phyloP scores from a whole-genome alignment of 352 stramenopile genomes.

The Hyaloperonospora arabidopsidis region DNA sequence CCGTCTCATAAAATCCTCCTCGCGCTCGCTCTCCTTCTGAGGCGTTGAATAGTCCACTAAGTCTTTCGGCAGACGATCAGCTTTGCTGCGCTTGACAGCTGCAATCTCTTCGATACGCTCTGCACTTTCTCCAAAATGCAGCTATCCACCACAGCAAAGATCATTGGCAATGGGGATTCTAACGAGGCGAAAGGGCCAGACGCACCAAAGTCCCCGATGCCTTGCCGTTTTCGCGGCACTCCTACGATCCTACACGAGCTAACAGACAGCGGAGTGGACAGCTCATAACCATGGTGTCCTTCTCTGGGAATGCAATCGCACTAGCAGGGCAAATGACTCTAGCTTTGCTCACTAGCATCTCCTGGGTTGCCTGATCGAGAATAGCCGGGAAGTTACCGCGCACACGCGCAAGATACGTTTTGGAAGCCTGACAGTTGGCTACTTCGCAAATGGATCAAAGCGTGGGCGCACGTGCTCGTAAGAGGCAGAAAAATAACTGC shows the following conservation, averaged over 20 bases:
- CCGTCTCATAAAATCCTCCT: slow-evolving; percentile 69
- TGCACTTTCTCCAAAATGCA: slow-evolving; percentile 83
- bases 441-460: neutral
- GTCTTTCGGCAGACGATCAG: slow-evolving; percentile 30
- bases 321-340: slow-evolving; percentile 41
- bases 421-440: slow-evolving; percentile 83
- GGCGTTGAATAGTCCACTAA: slow-evolving; percentile 48
- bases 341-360: slow-evolving; percentile 33
- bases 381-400: slow-evolving; percentile 75
- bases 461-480: neutral
- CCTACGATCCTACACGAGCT: slow-evolving; percentile 74
- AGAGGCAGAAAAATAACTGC: neutral
- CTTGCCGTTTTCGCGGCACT: slow-evolving; percentile 79
- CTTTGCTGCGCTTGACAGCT: slow-evolving; percentile 33
- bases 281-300: slow-evolving; percentile 55
- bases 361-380: slow-evolving; percentile 32
- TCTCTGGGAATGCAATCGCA: slow-evolving; percentile 45
- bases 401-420: slow-evolving; percentile 93
- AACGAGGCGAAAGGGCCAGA: slow-evolving; percentile 82
- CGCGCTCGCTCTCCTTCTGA: slow-evolving; percentile 45
- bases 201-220: slow-evolving; percentile 66
- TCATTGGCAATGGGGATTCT: slow-evolving; percentile 95
- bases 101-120: slow-evolving; percentile 41
- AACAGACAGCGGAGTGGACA: slow-evolving; percentile 78
- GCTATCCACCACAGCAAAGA: slow-evolving; percentile 92